phyloP scores from a whole-genome alignment of 2,329 filamentous ascomycete species.

The Cylindrodendrum hubeiense region DNA sequence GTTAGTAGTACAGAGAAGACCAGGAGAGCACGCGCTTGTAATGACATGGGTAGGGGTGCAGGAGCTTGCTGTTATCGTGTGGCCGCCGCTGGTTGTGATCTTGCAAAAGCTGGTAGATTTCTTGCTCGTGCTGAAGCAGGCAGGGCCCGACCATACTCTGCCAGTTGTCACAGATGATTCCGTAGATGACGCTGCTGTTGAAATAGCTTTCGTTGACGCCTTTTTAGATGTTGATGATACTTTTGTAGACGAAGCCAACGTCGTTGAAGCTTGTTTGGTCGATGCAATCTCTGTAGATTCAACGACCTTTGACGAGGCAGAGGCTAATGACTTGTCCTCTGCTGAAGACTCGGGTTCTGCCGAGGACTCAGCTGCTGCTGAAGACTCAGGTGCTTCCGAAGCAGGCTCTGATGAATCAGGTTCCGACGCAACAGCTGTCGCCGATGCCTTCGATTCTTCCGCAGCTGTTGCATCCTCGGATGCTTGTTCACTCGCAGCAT shows the following conservation, averaged over 20 bases:
- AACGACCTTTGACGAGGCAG: no score
- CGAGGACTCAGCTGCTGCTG: neutral
- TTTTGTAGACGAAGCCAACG: neutral
- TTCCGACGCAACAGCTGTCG: neutral
- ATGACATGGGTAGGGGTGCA: constrained; percentile 1
- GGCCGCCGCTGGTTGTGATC: constrained; percentile 6
- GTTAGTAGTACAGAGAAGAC: constrained; percentile 15
- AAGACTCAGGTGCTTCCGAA: neutral
- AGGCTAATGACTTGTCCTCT: no score
- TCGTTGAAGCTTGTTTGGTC: no score
- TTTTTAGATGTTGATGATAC: neutral
- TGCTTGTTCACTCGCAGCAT: neutral
- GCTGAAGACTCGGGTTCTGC: neutral
- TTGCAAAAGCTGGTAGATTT: constrained; percentile 4
- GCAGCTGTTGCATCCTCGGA: neutral
- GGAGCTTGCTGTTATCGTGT: neutral
- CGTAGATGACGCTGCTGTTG: neutral
- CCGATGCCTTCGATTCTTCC: neutral
- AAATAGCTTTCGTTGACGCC: neutral
- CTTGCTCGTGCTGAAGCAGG: constrained; percentile 4
- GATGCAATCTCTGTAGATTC: no score
- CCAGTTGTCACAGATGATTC: neutral
- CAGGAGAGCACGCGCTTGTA: constrained; percentile 5
- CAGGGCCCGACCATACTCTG: constrained; percentile 1
- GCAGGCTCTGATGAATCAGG: neutral